Evolutionary conservation across 2,329 filamentous ascomycete species (phyloP), one percentile per base, ranked within the genome.

Genomic region (Cryoendolithus antarcticus): DNA sequence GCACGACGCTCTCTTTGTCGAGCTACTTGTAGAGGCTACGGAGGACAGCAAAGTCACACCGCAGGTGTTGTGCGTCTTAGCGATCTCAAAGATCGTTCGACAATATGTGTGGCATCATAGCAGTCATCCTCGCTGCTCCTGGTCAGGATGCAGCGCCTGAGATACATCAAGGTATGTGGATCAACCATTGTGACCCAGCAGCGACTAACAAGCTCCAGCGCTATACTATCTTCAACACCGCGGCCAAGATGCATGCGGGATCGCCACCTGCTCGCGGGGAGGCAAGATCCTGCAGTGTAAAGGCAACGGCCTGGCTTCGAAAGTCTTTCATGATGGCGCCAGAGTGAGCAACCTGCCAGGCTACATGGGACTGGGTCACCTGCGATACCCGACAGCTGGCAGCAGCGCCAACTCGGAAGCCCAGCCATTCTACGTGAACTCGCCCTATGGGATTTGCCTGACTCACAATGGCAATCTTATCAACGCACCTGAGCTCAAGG

Each of bases 351-450:
- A 86, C 53, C 71, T 91, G 37, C 82, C 85, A 9, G 86, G 86
- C 28, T 89, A 76, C 62, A 88, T 91, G 82, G 86, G 85, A 45
- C 71, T 94, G 44, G 82, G 76, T 32, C 88, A 95, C 61, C 63
- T 95, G 50, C 72, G 88, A 58, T 95, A 95, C 62, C 88, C 88
- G 8, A 95, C 88, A 6, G 82, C 83, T 9, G 88, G 88, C 41
- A 91, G 80, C 58, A 83, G 80, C 49, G 76, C 76, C 42, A 89
- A 85, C 54, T 79, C 85, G 6, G 86, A 94, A 62, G 84, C 85
- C 8, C 86, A 94, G 62, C 88, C 88, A 0, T 93, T 95, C 62
- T 94, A 91, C 57, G 85, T 91, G 53, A 93, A 93, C 66, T 70
- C 66, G 45, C 85, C 84, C 1, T 91, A 86, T 56, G 86, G 86